These are phyloP conservation scores for Botrytis deweyae DNA, from an alignment of 2,329 filamentous ascomycete species.

Conservation along the genomic window DNA sequence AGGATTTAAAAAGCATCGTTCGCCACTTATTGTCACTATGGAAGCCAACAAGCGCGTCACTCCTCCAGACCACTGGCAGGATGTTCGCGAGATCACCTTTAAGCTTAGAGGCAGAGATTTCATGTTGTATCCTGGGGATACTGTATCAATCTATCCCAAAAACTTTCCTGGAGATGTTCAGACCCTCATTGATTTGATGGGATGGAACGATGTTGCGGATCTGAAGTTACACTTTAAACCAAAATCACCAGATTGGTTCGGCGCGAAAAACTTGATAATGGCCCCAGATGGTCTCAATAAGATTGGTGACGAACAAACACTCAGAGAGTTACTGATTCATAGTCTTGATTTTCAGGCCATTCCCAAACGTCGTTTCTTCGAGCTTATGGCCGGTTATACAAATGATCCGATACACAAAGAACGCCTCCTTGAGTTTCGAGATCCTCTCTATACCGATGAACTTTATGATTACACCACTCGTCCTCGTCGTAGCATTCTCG, in stretches of 20 bases:
- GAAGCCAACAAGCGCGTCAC: conserved; percentile 72
- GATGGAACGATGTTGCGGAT: conserved; percentile 74
- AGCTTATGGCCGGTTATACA: conserved; percentile 73
- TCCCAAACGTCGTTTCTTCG: conserved; percentile 83
- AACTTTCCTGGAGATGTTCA: conserved; percentile 84
- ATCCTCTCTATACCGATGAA: conserved; percentile 79
- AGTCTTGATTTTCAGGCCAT: conserved; percentile 89
- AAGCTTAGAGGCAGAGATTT: conserved; percentile 44
- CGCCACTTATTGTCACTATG: conserved; percentile 44
- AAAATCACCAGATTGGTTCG: conserved; percentile 25
- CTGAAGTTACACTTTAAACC: conserved; percentile 56
- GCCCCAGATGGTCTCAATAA: conserved; percentile 40
- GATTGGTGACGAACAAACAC: conserved; percentile 43
- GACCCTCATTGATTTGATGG: conserved; percentile 73
- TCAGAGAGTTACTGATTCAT: conserved; percentile 75
- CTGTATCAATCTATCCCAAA: conserved; percentile 79
- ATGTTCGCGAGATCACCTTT: conserved; percentile 79
- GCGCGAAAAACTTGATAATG: conserved; percentile 38
- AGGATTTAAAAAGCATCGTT: neutral
- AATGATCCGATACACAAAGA: conserved; percentile 71
- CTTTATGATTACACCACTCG: conserved; percentile 95
- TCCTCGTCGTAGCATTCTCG: conserved; percentile 84
- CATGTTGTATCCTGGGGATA: conserved; percentile 67
- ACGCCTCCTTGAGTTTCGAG: conserved; percentile 78
- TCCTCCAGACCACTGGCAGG: conserved; percentile 79